Evolutionary conservation across 495 filamentous ascomycete species (phyloP).

Genomic region (Cryomyces minteri): DNA sequence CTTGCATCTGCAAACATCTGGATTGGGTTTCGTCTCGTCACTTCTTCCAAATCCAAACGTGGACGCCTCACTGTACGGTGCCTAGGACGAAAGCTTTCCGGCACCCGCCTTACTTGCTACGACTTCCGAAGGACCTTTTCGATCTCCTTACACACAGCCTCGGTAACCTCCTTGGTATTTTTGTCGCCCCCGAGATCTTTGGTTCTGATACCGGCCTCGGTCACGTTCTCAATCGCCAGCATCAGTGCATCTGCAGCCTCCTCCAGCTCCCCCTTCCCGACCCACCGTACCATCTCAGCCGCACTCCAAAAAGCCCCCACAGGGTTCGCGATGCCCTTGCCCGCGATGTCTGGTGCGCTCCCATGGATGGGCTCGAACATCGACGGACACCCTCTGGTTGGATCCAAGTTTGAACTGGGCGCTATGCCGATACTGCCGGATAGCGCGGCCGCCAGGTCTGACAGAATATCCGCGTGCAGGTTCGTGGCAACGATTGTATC

Average conservation of each 20-base stretch:
- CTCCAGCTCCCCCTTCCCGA: slow-evolving; percentile 26
- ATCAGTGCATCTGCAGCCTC: slow-evolving; percentile 36
- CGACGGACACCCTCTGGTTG: slow-evolving; percentile 36
- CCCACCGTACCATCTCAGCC: slow-evolving; percentile 48
- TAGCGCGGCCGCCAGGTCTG: slow-evolving; percentile 29
- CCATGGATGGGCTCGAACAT: slow-evolving; percentile 57
- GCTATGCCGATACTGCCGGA: slow-evolving; percentile 21
- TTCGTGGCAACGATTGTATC: slow-evolving; percentile 27
- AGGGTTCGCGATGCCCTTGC: slow-evolving; percentile 54
- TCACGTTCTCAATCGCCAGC: slow-evolving; percentile 40
- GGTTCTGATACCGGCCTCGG: slow-evolving; percentile 38
- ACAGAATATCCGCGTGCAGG: slow-evolving; percentile 23
- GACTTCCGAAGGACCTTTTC: not conserved
- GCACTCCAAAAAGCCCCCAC: slow-evolving; percentile 53
- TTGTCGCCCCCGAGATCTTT: slow-evolving; percentile 37
- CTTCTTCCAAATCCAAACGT: too few species aligned
- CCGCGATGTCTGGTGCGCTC: slow-evolving; percentile 53
- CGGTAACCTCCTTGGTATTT: slow-evolving; percentile 38
- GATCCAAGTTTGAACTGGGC: slow-evolving; percentile 46
- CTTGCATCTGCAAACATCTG: too few species aligned
- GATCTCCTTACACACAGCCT: slow-evolving; percentile 41
- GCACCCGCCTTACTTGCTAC: too few species aligned
- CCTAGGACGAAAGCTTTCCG: too few species aligned
- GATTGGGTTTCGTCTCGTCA: too few species aligned
- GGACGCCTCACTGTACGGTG: too few species aligned